phyloP scores from a whole-genome alignment of 2,329 filamentous ascomycete species.

The Colletotrichum kahawae region DNA sequence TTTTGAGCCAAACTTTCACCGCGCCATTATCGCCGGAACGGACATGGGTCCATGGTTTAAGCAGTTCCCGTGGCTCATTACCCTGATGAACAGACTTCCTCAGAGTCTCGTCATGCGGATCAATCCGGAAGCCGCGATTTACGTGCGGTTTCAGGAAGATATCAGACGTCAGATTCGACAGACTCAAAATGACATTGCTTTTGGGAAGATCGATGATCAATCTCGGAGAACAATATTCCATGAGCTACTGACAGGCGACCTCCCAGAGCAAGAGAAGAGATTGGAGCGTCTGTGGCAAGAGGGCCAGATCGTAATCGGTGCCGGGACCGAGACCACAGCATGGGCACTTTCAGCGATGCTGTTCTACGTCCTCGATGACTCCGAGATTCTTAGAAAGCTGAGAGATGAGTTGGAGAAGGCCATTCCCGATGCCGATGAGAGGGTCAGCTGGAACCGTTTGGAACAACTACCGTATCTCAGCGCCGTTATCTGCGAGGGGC shows the following conservation, averaged over 20 bases:
- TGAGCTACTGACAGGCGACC: background rate
- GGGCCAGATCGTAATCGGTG: background rate
- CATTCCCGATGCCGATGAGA: background rate
- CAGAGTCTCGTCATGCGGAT: background rate
- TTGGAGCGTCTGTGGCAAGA: background rate
- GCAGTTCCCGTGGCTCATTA: background rate
- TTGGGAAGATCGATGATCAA: background rate
- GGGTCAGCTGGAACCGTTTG: background rate
- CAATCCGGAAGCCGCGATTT: background rate
- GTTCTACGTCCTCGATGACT: background rate
- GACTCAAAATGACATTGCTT: background rate
- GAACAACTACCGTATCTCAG: slow-evolving; percentile 38
- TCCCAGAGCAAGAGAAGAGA: background rate
- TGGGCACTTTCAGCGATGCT: background rate
- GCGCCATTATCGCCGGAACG: background rate
- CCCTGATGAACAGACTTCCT: background rate
- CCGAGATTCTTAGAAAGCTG: background rate
- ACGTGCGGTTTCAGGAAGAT: background rate
- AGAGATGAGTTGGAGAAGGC: background rate
- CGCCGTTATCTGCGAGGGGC: slow-evolving; percentile 37
- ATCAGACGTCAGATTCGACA: background rate
- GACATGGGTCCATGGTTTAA: background rate
- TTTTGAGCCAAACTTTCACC: background rate
- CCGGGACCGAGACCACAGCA: background rate
- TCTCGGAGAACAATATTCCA: background rate